Base-by-base conservation (phyloP, 2,329 filamentous ascomycete genomes). In the Penicillium decumbens region DNA sequence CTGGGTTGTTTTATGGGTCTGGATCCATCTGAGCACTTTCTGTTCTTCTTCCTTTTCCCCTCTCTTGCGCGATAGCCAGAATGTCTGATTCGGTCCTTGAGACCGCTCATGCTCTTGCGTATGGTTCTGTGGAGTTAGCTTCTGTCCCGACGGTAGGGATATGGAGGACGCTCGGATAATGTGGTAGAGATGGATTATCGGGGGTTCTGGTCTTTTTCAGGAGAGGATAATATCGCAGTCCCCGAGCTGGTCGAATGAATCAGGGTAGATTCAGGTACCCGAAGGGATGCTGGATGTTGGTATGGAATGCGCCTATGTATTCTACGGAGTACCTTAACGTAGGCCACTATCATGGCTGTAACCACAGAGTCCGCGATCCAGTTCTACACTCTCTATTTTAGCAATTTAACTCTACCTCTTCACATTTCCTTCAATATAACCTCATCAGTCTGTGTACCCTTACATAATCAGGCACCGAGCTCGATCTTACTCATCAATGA, bases 21-120 rank as follows among this genome's bases (percentile, higher is more conserved):
- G 38, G 13, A 40, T 40, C 23, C 38, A 32, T 27, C 12, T 15
- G 18, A 20, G 8, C 18, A 9, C 3, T 10, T 20, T 6, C 9
- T 10, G 3, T 20, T 9, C 15, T 18, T 29, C 42, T 6, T 44
- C 23, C 39, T 39, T 29, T 40, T 33, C 35, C 3, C 2, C 20
- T 23, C 20, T 23, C 39, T 29, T 38, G 32, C 29, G 39, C 44
- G 30, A 23, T 53, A 50, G 47, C 43, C 47, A 50, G 50, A 53
- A 46, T 50, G 43, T 42, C 44, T 43, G 41, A 45, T 42, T 37
- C 13, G 39, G 35, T 40, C 30, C 20, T 18, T 23, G 25, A 47
- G 33, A 27, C 27, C 13, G 20, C 35, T 8, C n/a, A 37, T 41
- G 30, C 29, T 12, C 9, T 37, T 37, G n/a, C 39, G 29, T 29